Evolutionary conservation across 805 yeast species (phyloP).

Genomic region (Saturnispora saitoi): DNA sequence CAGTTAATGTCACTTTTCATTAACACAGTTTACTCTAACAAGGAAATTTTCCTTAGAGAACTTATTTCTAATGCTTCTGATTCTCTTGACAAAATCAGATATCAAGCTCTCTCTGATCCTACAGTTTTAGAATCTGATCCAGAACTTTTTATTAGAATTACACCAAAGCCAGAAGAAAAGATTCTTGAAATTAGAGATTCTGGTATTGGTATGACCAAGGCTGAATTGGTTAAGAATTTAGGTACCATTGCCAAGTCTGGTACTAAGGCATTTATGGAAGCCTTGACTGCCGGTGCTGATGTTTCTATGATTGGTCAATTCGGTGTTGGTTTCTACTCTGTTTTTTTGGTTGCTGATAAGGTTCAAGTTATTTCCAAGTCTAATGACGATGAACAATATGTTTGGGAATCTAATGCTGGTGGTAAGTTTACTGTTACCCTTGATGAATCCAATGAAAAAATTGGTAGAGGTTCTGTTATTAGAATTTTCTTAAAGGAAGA

Average conservation of each 20-base stretch:
- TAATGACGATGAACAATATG: slow-evolving; percentile 98
- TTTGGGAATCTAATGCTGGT: slow-evolving; percentile 99
- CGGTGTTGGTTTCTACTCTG: slow-evolving; percentile 99
- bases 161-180: slow-evolving; percentile 92
- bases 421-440: slow-evolving; percentile 96
- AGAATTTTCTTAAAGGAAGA: slow-evolving; percentile 98
- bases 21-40: slow-evolving; percentile 98
- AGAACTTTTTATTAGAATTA: slow-evolving; percentile 92
- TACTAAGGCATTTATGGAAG: slow-evolving; percentile 99
- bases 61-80: slow-evolving; percentile 97
- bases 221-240: slow-evolving; percentile 95
- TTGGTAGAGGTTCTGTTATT: slow-evolving; percentile 91
- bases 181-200: slow-evolving; percentile 96
- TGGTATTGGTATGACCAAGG: slow-evolving; percentile 99
- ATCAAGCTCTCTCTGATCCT: slow-evolving; percentile 91
- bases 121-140: slow-evolving; percentile 89
- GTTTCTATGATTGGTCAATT: slow-evolving; percentile 99
- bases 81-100: slow-evolving; percentile 97
- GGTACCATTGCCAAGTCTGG: slow-evolving; percentile 99
- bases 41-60: slow-evolving; percentile 98
- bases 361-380: slow-evolving; percentile 97
- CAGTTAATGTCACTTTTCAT: slow-evolving; percentile 99
- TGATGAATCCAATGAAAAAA: slow-evolving; percentile 77
- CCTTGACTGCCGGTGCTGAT: slow-evolving; percentile 98
- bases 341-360: slow-evolving; percentile 97